These are phyloP conservation scores for Zygosaccharomyces pseudobailii DNA, from an alignment of 1,139 yeast species.

Conservation along the genomic window DNA sequence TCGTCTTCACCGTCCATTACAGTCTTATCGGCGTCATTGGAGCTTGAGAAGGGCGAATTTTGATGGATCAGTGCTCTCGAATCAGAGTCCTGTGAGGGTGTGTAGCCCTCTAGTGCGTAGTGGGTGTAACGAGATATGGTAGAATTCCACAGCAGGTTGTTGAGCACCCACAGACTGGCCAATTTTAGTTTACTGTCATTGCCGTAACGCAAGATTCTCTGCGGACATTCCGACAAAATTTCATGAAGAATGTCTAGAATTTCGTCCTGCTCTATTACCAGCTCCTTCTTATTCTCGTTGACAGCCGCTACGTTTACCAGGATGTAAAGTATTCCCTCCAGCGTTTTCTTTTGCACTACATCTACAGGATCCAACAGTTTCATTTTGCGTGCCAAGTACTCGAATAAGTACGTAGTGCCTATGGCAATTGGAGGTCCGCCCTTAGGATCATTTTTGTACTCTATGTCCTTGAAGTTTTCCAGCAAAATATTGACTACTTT, in stretches of 20 bases:
- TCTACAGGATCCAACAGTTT: constrained; percentile 25
- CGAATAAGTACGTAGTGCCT: constrained; percentile 35
- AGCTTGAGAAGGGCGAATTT: constrained; percentile 3
- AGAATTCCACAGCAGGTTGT: constrained; percentile 51
- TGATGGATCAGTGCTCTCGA: constrained; percentile 2
- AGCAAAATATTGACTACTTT: constrained; percentile 44
- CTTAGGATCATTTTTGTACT: constrained; percentile 23
- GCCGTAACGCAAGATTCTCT: constrained; percentile 29
- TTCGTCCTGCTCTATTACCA: constrained; percentile 40
- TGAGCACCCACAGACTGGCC: constrained; percentile 56
- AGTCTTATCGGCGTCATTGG: not conserved
- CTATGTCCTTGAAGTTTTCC: constrained; percentile 33
- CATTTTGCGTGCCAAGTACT: constrained; percentile 37
- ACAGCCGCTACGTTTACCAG: constrained; percentile 58
- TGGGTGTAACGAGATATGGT: constrained; percentile 21
- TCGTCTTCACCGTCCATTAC: constrained; percentile 3
- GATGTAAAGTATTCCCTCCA: constrained; percentile 47
- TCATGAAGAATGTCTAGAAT: constrained; percentile 39
- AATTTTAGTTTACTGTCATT: constrained; percentile 42
- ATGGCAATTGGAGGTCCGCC: constrained; percentile 14
- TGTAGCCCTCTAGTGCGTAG: constrained; percentile 18
- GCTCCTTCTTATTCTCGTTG: constrained; percentile 44
- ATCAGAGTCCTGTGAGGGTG: constrained; percentile 6
- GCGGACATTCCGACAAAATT: constrained; percentile 26
- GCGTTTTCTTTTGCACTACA: constrained; percentile 35